Base-by-base conservation (phyloP, 345 rosid species). In the Melastoma malabathricum region DNA sequence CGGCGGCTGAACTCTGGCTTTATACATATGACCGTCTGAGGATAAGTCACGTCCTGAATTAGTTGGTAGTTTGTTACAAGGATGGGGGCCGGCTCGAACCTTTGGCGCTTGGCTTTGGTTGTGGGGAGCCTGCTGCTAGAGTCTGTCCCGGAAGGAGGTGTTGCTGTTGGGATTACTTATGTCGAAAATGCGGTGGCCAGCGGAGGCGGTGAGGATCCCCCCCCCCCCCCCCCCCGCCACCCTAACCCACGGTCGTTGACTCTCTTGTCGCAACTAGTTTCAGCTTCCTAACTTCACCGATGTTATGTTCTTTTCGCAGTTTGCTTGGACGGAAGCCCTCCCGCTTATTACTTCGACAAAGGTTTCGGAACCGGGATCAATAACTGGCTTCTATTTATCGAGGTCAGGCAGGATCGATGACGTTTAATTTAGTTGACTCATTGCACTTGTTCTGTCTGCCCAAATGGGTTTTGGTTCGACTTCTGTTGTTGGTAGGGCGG, bases 251-350 rank as follows among this genome's bases (percentile, higher is more conserved):
- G 25, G 25, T 22, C 25, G 57, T 52, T 52, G 18, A 15, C 39
- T 17, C 29, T 1, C 19, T 23, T 51, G 15, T 6, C 45, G 31
- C 14, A 14, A 13, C 25, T 22, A 22, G 25, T 19, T 13, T 23
- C 31, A 17, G 47, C 52, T 17, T 54, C 50, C 19, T 16, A 52
- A 18, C 18, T 20, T 49, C 0, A 46, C 31, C 25, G 6, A 15
- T 63, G 20, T 44, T 39, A 2, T 6, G 59, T 14, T 27, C 9
- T 22, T 46, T 22, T 22, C 68, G 71, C 77, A 92, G 98, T 92
- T 62, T 92, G 98, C 68, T 64, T 92, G 66, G 97, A 92, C 68
- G 98, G 97, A 23, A 92, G 95, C 53, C 88, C 93, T 10, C 95
- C 97, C 1, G 97, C 98, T 59, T 92, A 92, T 75, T 89, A 92